A percentile compares a stretch with the other conserved stretches of the same genome.
These are phyloP conservation scores for Colletotrichum abscissum DNA, from an alignment of 2,329 filamentous ascomycete species.

Conservation along the genomic window DNA sequence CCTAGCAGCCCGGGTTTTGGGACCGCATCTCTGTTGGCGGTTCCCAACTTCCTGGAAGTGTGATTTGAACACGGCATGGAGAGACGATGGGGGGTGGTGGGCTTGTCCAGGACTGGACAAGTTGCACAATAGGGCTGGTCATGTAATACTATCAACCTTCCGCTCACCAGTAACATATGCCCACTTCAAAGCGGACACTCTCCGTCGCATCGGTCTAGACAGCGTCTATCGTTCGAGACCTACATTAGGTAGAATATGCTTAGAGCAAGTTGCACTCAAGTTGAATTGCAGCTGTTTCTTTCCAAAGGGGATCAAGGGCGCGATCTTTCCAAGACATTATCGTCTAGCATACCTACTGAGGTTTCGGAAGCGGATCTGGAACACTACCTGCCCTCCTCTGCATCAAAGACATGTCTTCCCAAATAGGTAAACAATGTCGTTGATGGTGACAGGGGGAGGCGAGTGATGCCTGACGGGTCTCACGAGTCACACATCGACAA, in stretches of 20 bases:
- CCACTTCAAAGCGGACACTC: not conserved
- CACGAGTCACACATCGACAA: not conserved
- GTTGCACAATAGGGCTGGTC: constrained; percentile 1
- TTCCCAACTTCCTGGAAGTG: not conserved
- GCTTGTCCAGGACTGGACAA: not conserved
- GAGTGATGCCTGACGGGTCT: not conserved
- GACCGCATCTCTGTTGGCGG: not conserved
- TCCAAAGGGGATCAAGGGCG: not conserved
- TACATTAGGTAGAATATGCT: not conserved
- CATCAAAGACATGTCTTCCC: not conserved
- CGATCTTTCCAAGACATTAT: not conserved
- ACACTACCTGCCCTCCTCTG: not conserved
- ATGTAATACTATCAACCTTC: not conserved
- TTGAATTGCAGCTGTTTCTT: no score
- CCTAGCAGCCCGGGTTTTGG: not conserved
- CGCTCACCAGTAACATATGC: not conserved
- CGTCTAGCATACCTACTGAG: no score
- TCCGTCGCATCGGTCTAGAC: not conserved
- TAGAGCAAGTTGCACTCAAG: no score
- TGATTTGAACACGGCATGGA: not conserved
- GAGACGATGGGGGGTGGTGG: not conserved
- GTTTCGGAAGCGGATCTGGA: not conserved
- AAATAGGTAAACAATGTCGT: not conserved
- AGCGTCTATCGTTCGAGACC: not conserved
- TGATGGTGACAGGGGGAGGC: not conserved